These are phyloP conservation scores for Ceratobasidium sp. DNA, from an alignment of 1,284 basidiomycete genomes.

Conservation along the genomic window DNA sequence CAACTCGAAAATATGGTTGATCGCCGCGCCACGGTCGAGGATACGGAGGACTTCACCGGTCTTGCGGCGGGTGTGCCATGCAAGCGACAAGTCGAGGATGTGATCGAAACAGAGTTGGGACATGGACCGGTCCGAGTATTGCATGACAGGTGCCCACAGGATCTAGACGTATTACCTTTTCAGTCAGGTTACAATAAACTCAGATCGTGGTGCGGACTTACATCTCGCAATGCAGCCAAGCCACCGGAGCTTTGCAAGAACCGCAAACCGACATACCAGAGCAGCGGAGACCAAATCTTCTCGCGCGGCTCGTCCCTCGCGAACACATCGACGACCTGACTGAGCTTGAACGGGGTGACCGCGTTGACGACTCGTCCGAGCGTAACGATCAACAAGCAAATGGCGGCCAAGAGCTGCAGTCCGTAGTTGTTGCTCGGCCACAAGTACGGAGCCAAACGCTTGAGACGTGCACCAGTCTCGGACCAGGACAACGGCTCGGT, in stretches of 20 bases:
- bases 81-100: conserved; percentile 81
- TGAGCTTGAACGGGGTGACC: conserved; percentile 77
- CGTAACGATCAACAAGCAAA: conserved; percentile 75
- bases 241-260: conserved; percentile 78
- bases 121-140: conserved; percentile 85
- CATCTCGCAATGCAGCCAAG: conserved; percentile 73
- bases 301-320: conserved; percentile 54
- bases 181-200: neutral
- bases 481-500: conserved; percentile 65
- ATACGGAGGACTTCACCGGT: conserved; percentile 75
- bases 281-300: conserved; percentile 68
- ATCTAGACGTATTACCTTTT: conserved; percentile 56
- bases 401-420: conserved; percentile 75
- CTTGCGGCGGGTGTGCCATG: conserved; percentile 82
- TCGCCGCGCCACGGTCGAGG: conserved; percentile 69
- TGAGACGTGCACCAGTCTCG: conserved; percentile 68
- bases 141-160: conserved; percentile 87
- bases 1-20: conserved; percentile 64
- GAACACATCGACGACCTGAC: conserved; percentile 70
- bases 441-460: conserved; percentile 77
- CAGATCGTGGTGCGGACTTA: conserved; percentile 54
- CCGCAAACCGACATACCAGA: conserved; percentile 69
- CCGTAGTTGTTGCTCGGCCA: conserved; percentile 77
- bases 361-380: conserved; percentile 82
- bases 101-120: conserved; percentile 82